Percentiles rank a stretch among this genome's conserved stretches.
These are phyloP conservation scores for Fonsecaea pedrosoi DNA, from an alignment of 2,329 filamentous ascomycete species.

Conservation along the genomic window DNA sequence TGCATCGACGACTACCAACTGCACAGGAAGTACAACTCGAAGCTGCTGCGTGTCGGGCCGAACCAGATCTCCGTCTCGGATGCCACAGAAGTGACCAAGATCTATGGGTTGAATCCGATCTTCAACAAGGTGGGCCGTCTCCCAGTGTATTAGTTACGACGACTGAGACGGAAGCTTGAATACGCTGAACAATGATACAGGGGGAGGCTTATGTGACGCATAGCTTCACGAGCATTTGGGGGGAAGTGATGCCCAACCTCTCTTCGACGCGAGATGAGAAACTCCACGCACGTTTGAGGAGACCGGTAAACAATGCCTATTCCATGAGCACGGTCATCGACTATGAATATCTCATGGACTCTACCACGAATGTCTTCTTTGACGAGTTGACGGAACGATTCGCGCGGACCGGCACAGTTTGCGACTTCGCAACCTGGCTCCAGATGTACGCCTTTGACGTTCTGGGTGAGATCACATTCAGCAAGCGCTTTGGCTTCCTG, in stretches of 20 bases:
- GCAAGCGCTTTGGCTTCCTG: slow-evolving; percentile 75
- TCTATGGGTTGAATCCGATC: slow-evolving; percentile 18
- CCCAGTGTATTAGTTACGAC: background rate
- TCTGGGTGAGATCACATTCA: slow-evolving; percentile 50
- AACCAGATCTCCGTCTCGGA: slow-evolving; percentile 21
- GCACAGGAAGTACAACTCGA: slow-evolving; percentile 12
- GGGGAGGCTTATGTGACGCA: slow-evolving; percentile 1
- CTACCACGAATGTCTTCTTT: slow-evolving; percentile 61
- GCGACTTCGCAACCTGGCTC: slow-evolving; percentile 60
- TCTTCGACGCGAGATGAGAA: slow-evolving; percentile 22
- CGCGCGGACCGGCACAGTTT: background rate
- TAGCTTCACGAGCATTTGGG: slow-evolving; percentile 3
- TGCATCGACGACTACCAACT: slow-evolving; percentile 8
- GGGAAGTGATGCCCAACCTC: slow-evolving; percentile 17
- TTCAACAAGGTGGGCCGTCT: slow-evolving; percentile 11
- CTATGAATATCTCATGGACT: slow-evolving; percentile 27
- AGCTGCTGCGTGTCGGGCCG: slow-evolving; percentile 25
- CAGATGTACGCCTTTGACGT: slow-evolving; percentile 84
- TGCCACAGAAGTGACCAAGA: slow-evolving; percentile 8
- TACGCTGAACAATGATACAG: background rate
- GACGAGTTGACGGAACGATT: slow-evolving; percentile 43
- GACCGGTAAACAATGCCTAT: slow-evolving; percentile 25
- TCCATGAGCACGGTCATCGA: slow-evolving; percentile 22
- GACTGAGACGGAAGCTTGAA: background rate
- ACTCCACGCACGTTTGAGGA: slow-evolving; percentile 16